Conservation (phyloP, 169 alveolate genomes). For the Prorocentrum cordatum region DNA sequence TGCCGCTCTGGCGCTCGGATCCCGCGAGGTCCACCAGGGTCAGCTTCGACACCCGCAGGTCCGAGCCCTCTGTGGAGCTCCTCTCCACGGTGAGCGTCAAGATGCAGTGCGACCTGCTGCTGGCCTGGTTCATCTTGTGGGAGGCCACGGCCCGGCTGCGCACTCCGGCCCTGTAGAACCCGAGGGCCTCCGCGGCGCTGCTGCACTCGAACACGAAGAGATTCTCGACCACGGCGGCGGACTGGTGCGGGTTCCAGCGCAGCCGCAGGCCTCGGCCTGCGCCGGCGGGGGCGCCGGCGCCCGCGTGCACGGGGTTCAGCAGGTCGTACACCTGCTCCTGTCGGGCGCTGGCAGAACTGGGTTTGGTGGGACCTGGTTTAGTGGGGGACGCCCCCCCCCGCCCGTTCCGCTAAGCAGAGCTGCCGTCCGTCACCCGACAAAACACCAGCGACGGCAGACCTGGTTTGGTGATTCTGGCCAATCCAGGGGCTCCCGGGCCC, state of each 20-base stretch:
- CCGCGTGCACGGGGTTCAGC: slow-evolving; percentile 42
- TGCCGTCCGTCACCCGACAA: no score
- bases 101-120: slow-evolving; percentile 50
- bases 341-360: background rate
- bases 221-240: slow-evolving; percentile 30
- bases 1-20: slow-evolving; percentile 13
- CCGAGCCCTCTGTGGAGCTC: background rate
- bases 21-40: slow-evolving; percentile 49
- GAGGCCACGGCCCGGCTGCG: slow-evolving; percentile 31
- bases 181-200: slow-evolving; percentile 17
- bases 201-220: slow-evolving; percentile 60
- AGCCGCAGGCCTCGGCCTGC: slow-evolving; percentile 11
- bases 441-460: background rate
- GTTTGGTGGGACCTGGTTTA: background rate
- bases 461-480: background rate
- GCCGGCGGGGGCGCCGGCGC: background rate
- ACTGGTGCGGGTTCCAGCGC: slow-evolving; percentile 52
- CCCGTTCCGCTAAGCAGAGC: background rate
- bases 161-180: slow-evolving; percentile 49
- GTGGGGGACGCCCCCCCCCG: background rate
- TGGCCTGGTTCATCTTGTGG: slow-evolving; percentile 65
- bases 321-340: slow-evolving; percentile 23
- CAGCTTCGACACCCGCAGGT: background rate
- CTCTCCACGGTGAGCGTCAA: slow-evolving; percentile 23
- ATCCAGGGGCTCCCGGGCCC: background rate